phyloP scores from a whole-genome alignment of 768 basidiomycete genomes.

The Pisolithus sp. region DNA sequence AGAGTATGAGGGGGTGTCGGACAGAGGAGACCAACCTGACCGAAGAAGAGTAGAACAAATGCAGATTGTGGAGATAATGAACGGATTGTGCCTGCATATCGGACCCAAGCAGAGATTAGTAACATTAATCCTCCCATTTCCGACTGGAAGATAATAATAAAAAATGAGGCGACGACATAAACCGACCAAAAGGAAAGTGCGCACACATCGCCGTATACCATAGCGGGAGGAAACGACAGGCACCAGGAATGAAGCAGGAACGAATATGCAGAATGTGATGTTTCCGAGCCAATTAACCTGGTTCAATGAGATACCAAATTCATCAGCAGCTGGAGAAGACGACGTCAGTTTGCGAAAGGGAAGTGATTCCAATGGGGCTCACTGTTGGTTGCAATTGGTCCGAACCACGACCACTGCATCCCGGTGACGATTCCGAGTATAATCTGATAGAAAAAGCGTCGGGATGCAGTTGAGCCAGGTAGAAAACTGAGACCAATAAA shows the following conservation, averaged over 20 bases:
- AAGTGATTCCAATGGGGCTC: conserved; percentile 4
- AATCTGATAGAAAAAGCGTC: conserved; percentile 34
- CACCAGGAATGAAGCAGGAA: conserved; percentile 49
- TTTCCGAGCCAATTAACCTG: conserved; percentile 77
- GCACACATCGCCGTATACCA: conserved; percentile 53
- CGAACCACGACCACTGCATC: conserved; percentile 79
- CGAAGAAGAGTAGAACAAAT: conserved; percentile 57
- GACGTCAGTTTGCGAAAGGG: background rate
- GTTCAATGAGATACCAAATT: conserved; percentile 58
- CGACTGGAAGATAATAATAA: conserved; percentile 44
- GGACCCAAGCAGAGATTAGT: conserved; percentile 61
- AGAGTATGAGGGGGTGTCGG: background rate
- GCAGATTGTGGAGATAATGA: conserved; percentile 42
- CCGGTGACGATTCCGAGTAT: conserved; percentile 56
- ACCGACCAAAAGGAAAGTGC: conserved; percentile 15
- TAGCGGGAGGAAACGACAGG: conserved; percentile 49
- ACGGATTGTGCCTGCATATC: conserved; percentile 58
- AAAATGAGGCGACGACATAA: background rate
- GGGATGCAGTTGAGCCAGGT: background rate
- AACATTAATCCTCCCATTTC: conserved; percentile 47
- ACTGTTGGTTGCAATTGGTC: conserved; percentile 73
- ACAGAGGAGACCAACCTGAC: conserved; percentile 42
- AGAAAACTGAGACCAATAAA: background rate
- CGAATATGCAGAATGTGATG: conserved; percentile 50
- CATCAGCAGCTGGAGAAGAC: conserved; percentile 38